Evolutionary conservation across 1,139 yeast genomes (phyloP), one percentile per base, ranked within the genome.

Genomic region (Blastobotrys capitulatus): DNA sequence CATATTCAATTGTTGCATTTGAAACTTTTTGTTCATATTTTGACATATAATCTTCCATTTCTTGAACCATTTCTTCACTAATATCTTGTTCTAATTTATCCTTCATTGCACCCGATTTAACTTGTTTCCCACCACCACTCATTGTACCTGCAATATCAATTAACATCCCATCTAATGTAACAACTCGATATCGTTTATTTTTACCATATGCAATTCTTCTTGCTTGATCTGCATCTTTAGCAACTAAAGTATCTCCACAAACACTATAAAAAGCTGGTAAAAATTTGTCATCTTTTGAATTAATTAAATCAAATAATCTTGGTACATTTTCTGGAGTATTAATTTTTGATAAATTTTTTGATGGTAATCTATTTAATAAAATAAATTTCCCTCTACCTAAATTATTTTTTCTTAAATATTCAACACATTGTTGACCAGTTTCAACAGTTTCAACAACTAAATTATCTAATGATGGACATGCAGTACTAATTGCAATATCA

Each of bases 101-200:
- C 51, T 74, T 74, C 92, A 85, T 83, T 0, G 79, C 81, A 7
- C 94, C 94, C 47, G 73, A 73, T 15, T 79, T 75, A 15, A 78
- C 80, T 42, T 76, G 72, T 44, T 77, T 79, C 48, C 97, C 97
- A 68, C 99, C 99, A 60, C 99, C 99, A 46, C 95, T 82, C 85
- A 94, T 84, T 1, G 97, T 86, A 67, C 99, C 99, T 1, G 96
- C 86, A n/a, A 85, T 81, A 62, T 90, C 97, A 51, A 94, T 92
- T 32, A 92, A 73, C 59, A 88, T 86, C 29, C 99, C 99, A 66
- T 87, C 96, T 15, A 89, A 68, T 0, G 98, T 88, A 0, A 94
- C 98, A 12, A 90, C 97, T 60, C 95, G 78, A 76, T 81, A 87
- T 54, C 96, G 73, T 54, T 75, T 79, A 2, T 75, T 71, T 19